Evolutionary conservation across 306 rosid species (phyloP).

Genomic region (Sicyos edulis): DNA sequence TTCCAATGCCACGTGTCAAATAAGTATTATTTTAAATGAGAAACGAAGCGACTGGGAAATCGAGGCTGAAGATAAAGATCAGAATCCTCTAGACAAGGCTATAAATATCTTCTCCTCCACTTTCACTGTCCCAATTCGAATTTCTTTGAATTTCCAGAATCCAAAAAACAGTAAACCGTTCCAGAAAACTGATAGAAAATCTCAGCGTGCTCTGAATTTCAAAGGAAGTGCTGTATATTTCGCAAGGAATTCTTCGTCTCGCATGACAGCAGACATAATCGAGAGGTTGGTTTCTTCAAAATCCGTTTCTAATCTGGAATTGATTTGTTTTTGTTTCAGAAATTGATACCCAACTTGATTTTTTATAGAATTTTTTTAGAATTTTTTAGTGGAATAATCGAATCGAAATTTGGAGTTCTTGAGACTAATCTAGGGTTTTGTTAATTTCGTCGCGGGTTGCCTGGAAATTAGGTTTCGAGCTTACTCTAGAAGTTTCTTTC

Average conservation of each 20-base stretch:
- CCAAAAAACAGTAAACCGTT: neutral
- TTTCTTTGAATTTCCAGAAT: neutral
- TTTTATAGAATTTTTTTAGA: neutral
- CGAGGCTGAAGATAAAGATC: slow-evolving; percentile 22
- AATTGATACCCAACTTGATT: no score
- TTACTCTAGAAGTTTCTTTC: neutral
- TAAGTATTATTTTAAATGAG: no score
- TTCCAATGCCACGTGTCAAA: slow-evolving; percentile 41
- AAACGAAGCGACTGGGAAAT: slow-evolving; percentile 29
- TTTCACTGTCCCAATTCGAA: no score
- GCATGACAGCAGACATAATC: slow-evolving; percentile 19
- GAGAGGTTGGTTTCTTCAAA: slow-evolving; percentile 32
- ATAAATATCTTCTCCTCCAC: slow-evolving; percentile 36
- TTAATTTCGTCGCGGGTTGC: neutral
- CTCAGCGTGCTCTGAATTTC: neutral
- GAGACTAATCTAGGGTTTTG: neutral
- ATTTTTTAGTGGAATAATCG: neutral
- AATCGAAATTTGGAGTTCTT: neutral
- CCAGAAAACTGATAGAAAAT: neutral
- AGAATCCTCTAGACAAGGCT: slow-evolving; percentile 68
- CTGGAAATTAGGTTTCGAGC: slow-evolving; percentile 3
- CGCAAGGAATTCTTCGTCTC: neutral
- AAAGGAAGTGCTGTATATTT: no score
- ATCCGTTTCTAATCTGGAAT: no score
- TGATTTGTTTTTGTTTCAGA: no score